Base-by-base conservation (phyloP, 2,329 filamentous ascomycete genomes). In the Phialophora macrospora region DNA sequence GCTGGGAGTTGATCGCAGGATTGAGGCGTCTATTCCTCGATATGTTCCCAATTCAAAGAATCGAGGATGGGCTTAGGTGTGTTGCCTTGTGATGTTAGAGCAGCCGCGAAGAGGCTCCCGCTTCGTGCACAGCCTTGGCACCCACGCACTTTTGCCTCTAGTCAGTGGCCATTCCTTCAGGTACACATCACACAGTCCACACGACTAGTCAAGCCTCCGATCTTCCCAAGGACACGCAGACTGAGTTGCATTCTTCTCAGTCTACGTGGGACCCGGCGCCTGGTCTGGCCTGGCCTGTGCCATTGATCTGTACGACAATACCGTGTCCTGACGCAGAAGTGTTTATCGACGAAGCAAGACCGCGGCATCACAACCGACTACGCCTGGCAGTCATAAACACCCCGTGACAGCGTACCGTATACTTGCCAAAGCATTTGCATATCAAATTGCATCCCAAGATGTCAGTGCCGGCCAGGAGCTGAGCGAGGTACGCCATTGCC, bases 1-100 rank as follows among this genome's bases (percentile, higher is more conserved):
- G 76, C 79, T 52, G 79, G 71, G 20, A 56, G 65, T 61, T 73
- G 55, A 62, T 8, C 30, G n/a, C 12, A 32, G 56, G 55, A 30
- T 24, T 22, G 20, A 26, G 9, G 8, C 20, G 22, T 28, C 20
- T 22, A 26, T 28, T 24, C 20, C 11, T 12, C 11, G 9, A 11
- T 22, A 0, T 51, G 5, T 26, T 51, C 48, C 48, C 26, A 9
- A 28, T 9, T 51, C 4, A 26, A 12, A 14, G 48, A 17, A 44
- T 51, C 48, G 14, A 26, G 24, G 48, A 49, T 1, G 48, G 6
- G 38, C 38, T n/a, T n/a, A 20, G 7, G 6, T 44, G 38, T 44
- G 38, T 44, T 44, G 5, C n/a, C 4, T 44, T 44, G 38, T 44
- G 17, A 44, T 44, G 38, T 44, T 44, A 44, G 17, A 20, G 38